Base-by-base conservation (phyloP, 805 yeast genomes). In the Wickerhamiella azymoides region DNA sequence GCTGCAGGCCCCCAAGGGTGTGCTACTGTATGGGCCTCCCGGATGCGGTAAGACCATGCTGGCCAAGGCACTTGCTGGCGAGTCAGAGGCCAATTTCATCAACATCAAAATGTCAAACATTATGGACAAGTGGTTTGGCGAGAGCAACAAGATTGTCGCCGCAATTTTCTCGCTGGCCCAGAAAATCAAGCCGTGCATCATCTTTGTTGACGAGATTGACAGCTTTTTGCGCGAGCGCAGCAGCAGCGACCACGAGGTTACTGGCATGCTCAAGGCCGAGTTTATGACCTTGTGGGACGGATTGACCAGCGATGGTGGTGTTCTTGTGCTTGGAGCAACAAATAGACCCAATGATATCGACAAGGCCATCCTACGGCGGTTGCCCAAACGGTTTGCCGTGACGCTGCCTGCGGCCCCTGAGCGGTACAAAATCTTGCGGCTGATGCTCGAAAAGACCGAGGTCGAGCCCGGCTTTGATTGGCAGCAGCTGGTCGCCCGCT, bases 261-360 rank as follows among this genome's bases (percentile, higher is more conserved):
- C 95, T 26, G 84, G 96, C 0, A 80, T 81, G 73, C 68, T 89
- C 50, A 89, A 89, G 63, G 95, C 97, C 0, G 97, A 89, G 62
- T 92, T 89, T 58, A 89, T 89, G 96, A 85, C 96, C 0, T 66
- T 89, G 43, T 89, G 97, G 97, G 98, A 89, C 62, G 98, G 98
- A 0, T 67, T 89, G 27, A 72, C 82, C 9, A 49, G 50, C 10
- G 60, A 64, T n/a, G 94, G 94, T 1, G 70, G 94, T 40, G 74
- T 92, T 4, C 66, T 89, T 67, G 85, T 89, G 2, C 72, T 89
- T 55, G 98, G 97, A 2, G 97, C 97, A 9, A 89, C 98, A 0
- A 89, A 89, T 61, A 70, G 98, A 52, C 86, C 92, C 36, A 73
- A 74, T 49, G 98, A 89, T 60, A 89, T 89, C 39, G 98, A 89